Evolutionary conservation across 768 basidiomycete genomes (phyloP).

Genomic region (Hypsizygus marmoreus): DNA sequence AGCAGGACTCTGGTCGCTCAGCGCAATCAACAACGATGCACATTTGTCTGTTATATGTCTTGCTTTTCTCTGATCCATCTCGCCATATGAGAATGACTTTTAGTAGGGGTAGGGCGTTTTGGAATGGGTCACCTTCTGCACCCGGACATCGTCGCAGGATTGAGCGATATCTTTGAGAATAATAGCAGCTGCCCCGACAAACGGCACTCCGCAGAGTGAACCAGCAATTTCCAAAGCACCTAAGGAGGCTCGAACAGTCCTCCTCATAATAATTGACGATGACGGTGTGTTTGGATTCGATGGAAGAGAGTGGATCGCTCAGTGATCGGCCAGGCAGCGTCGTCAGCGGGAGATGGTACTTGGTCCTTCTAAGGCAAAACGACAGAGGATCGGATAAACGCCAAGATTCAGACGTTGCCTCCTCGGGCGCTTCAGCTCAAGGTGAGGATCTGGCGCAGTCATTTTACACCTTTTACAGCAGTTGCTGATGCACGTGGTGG

Average conservation of each 20-base stretch:
- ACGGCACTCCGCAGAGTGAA: conserved; percentile 45
- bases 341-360: too few species aligned
- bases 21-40: conserved; percentile 34
- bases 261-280: conserved; percentile 23
- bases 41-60: conserved; percentile 45
- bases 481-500: conserved; percentile 9
- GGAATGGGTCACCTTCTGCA: conserved; percentile 45
- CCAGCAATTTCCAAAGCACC: conserved; percentile 44
- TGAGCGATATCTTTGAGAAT: conserved; percentile 45
- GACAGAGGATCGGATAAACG: conserved; percentile 13
- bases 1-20: conserved; percentile 40
- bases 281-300: background rate
- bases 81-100: background rate
- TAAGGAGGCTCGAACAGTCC: conserved; percentile 18
- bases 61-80: conserved; percentile 38
- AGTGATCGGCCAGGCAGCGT: background rate
- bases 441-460: too few species aligned
- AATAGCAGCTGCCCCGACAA: conserved; percentile 43
- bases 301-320: background rate
- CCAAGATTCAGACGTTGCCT: too few species aligned
- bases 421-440: too few species aligned
- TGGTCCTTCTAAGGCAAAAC: too few species aligned
- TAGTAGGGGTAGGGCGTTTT: background rate
- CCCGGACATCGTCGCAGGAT: conserved; percentile 45
- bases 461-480: background rate